Evolutionary conservation across 495 filamentous ascomycete genomes (phyloP), one percentile per base, ranked within the genome.

Genomic region (Symbiotaphrina buchneri): DNA sequence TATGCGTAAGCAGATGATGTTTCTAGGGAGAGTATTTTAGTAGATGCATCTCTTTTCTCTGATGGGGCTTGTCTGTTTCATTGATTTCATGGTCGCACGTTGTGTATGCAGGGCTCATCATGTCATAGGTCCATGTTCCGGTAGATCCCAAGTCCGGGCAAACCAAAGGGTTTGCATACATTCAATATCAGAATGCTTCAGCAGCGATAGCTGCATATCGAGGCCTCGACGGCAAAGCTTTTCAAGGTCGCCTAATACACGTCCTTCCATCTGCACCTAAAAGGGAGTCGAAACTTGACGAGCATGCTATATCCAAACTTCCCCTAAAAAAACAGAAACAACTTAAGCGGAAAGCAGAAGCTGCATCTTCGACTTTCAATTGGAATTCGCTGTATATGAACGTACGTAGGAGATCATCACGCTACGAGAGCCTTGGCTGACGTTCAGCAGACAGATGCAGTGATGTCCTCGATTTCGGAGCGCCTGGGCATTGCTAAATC

Each of bases 381-480:
- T 97, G 87, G 90, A 97, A 95, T 55, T 83, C 82, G 10, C 57
- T 97, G 27, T 95, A 87, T 49, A 87, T 97, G 83, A 94, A 74
- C 51, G 80, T 90, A 54, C 55, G 61, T 54, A 33, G 32, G 11
- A 3, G 26, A 10, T 5, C 7, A 10, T 10, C 2, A 25, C n/a
- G 5, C 5, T 25, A 30, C 27, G 33, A 20, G 10, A 18, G n/a
- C 18, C 18, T 32, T n/a, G 8, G 26, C 26, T 24, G 25, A 39
- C 21, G 2, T 10, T 3, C n/a, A 25, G 10, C 30, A 74, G 68
- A 47, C 63, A 27, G 84, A 99, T 59, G 80, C 87, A 25, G 84
- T 95, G 23, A 83, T 94, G 52, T 75, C 78, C 25, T 85, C 83
- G 10, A 67, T 93, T 27, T 77, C 90, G 23, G 67, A 79, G 43